A percentile compares a stretch with the other conserved stretches of the same genome.
Conservation (phyloP, 2,329 filamentous ascomycete species). For the Cladosporium sp. region DNA sequence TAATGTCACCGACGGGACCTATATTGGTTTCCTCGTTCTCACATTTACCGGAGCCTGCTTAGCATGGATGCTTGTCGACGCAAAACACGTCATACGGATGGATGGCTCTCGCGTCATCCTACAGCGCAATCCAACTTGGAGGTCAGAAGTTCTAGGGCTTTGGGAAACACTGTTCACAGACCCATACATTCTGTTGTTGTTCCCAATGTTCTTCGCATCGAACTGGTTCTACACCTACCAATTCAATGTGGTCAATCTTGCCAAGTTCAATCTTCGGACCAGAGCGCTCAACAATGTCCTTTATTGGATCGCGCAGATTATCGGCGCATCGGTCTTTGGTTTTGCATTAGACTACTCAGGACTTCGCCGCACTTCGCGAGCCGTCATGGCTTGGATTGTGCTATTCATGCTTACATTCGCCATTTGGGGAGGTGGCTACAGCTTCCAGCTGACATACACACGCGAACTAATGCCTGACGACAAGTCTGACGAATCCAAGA, state of each 20-base stretch:
- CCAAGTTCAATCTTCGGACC: constrained; percentile 69
- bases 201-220: constrained; percentile 76
- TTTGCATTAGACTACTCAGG: constrained; percentile 59
- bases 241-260: constrained; percentile 68
- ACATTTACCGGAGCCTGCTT: constrained; percentile 69
- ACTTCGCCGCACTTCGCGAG: constrained; percentile 62
- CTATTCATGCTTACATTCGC: constrained; percentile 69
- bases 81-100: constrained; percentile 65
- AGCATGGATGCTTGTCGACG: constrained; percentile 66
- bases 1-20: constrained; percentile 70
- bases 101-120: constrained; percentile 77
- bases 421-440: constrained; percentile 80
- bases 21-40: constrained; percentile 81
- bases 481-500: constrained; percentile 18
- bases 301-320: constrained; percentile 71
- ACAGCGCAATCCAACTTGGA: constrained; percentile 88
- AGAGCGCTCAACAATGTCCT: constrained; percentile 70
- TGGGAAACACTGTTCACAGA: constrained; percentile 67
- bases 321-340: constrained; percentile 71
- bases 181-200: constrained; percentile 69
- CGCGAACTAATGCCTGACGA: constrained; percentile 28
- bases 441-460: constrained; percentile 64
- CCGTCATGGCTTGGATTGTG: constrained; percentile 57
- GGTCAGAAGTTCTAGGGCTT: constrained; percentile 71
- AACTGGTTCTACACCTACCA: constrained; percentile 81